Evolutionary conservation across 345 rosid genomes (phyloP).

Genomic region (Lumnitzera littorea): DNA sequence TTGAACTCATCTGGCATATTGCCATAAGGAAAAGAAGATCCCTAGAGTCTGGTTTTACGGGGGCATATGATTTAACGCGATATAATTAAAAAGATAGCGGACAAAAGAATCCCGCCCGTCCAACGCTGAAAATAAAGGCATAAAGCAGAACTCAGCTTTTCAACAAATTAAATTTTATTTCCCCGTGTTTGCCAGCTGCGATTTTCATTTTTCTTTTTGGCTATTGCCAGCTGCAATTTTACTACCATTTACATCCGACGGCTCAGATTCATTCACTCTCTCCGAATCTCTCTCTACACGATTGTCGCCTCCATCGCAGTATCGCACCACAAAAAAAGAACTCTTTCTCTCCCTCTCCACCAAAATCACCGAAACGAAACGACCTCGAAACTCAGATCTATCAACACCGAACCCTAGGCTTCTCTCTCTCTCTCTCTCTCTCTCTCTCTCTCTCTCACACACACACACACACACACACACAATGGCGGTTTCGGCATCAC

Average conservation of each 20-base stretch:
- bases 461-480: neutral
- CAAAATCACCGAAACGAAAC: neutral
- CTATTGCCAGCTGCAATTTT: too few relatives aligned
- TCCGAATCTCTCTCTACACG: constrained; percentile 22
- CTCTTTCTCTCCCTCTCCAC: constrained; percentile 11
- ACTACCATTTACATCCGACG: constrained; percentile 2
- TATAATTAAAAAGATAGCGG: too few relatives aligned
- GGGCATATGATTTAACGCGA: too few relatives aligned
- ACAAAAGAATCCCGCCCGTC: too few relatives aligned
- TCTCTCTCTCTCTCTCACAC: constrained; percentile 3
- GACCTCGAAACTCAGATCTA: constrained; percentile 7
- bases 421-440: constrained; percentile 5
- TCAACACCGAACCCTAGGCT: neutral
- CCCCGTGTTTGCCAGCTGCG: too few relatives aligned
- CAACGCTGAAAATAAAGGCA: too few relatives aligned
- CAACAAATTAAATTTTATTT: too few relatives aligned
- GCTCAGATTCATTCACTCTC: constrained; percentile 7
- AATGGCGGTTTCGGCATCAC: constrained; percentile 26
- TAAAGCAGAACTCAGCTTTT: too few relatives aligned
- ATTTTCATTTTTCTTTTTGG: too few relatives aligned
- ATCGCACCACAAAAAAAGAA: constrained; percentile 4
- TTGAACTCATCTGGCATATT: too few relatives aligned
- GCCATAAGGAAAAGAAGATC: too few relatives aligned
- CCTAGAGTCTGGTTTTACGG: too few relatives aligned
- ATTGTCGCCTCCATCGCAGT: constrained; percentile 33